Percentiles rank a stretch among this genome's conserved stretches.
These are phyloP conservation scores for Backusella westeae DNA, from an alignment of 192 early-diverging fungal genomes.

Conservation along the genomic window DNA sequence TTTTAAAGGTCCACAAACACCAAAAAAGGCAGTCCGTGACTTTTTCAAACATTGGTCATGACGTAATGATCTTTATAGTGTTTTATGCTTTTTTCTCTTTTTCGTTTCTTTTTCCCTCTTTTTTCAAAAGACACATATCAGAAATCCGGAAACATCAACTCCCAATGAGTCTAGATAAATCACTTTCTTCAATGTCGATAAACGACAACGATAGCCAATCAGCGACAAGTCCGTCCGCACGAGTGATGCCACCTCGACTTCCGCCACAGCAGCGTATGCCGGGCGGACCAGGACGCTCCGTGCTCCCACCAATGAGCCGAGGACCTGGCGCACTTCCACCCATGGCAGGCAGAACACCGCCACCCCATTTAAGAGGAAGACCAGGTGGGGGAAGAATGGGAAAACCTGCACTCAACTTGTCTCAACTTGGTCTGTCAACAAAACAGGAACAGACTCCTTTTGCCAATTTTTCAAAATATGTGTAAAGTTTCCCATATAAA, in stretches of 20 bases:
- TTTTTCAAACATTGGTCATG: not conserved
- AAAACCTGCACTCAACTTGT: conserved; percentile 23
- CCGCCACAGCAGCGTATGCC: not conserved
- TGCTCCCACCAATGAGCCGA: conserved; percentile 26
- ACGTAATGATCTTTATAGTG: not conserved
- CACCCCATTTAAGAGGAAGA: not conserved
- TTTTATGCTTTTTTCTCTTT: not conserved
- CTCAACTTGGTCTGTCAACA: conserved; percentile 25
- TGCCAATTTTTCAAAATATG: conserved; percentile 64
- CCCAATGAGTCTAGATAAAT: conserved; percentile 23
- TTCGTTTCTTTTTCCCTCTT: not conserved
- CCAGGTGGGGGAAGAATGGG: conserved; percentile 11
- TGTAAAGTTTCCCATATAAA: conserved; percentile 43
- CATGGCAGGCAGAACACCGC: conserved; percentile 8
- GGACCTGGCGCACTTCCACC: conserved; percentile 17
- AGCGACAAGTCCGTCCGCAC: not conserved
- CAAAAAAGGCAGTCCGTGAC: not conserved
- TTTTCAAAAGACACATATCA: not conserved
- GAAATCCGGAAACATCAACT: not conserved
- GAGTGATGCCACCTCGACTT: not conserved
- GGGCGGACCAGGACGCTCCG: conserved; percentile 12
- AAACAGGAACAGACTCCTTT: conserved; percentile 50
- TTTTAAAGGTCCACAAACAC: not conserved
- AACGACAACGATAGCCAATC: conserved; percentile 4
- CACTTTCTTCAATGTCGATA: conserved; percentile 20